Evolutionary conservation across 768 basidiomycete species (phyloP), one percentile per base, ranked within the genome.

Genomic region (Pleurotus tuoliensis): DNA sequence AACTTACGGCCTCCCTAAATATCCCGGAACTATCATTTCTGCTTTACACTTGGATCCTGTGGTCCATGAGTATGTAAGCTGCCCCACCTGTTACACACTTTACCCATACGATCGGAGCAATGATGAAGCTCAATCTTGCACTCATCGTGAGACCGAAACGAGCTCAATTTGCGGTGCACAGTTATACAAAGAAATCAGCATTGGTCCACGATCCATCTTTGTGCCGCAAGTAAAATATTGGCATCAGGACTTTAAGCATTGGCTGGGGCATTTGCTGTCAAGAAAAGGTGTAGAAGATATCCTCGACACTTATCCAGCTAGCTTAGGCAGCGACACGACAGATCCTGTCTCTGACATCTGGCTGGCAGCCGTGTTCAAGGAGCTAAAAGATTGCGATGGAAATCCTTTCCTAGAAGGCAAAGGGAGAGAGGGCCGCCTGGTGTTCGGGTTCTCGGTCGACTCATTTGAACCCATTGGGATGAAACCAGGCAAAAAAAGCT

Each of bases 221-320:
- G 24, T 47, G n/a, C 60, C 66, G 24, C 41, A 55, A 6, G 27
- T 44, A 0, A 63, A 44, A n/a, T 66, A 65, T 45, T 55, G 64
- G 4, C 63, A 67, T 45, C 66, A 69, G 4, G 54, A 56, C 1
- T 16, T 69, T 3, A 65, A 66, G 47, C 24, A 58, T 2, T 69
- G 69, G 68, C n/a, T 69, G 2, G 68, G 63, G 0, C 60, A 63
- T 3, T 22, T 70, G 4, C 45, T 69, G 1, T 68, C 66, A 7
- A 43, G 69, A 5, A 63, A 60, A 25, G 66, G 64, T 2, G 65
- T 70, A 13, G 67, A 69, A 43, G 63, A 66, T 8, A 46, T 62
- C 12, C 51, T 68, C 5, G 61, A 67, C n/a, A n/a, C n/a, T n/a
- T n/a, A n/a, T n/a, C n/a, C n/a, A n/a, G n/a, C n/a, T n/a, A n/a